phyloP scores from a whole-genome alignment of 1,284 basidiomycete species.

The Pascua sp. region DNA sequence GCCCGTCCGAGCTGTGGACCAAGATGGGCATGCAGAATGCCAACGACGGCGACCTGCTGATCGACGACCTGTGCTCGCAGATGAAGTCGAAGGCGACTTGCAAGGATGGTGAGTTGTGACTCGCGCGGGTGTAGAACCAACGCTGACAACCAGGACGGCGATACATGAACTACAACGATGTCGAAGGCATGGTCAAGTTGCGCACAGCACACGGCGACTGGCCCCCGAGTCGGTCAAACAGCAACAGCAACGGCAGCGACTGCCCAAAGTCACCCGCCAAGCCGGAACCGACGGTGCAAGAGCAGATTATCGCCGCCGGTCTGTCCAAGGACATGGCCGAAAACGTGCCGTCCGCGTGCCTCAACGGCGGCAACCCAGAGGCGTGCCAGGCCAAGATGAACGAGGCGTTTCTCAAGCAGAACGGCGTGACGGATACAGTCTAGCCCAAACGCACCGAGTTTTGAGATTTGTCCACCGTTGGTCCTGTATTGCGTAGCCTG shows the following conservation, averaged over 20 bases:
- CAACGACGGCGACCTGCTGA: constrained; percentile 31
- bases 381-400: constrained; percentile 18
- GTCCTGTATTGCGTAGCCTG: too few species aligned
- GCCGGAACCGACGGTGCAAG: background rate
- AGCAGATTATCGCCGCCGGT: background rate
- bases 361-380: constrained; percentile 2
- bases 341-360: too few species aligned
- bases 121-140: too few species aligned
- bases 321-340: too few species aligned
- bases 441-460: too few species aligned
- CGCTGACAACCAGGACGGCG: constrained; percentile 4
- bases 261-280: background rate
- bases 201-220: background rate
- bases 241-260: background rate
- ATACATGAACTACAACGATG: constrained; percentile 19
- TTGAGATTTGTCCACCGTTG: too few species aligned
- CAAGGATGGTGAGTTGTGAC: constrained; percentile 34
- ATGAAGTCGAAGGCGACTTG: constrained; percentile 46
- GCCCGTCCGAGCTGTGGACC: constrained; percentile 43
- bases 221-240: background rate
- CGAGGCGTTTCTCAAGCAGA: constrained; percentile 13
- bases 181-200: constrained; percentile 9
- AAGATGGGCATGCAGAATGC: constrained; percentile 29
- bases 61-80: constrained; percentile 49
- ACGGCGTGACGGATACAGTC: background rate